These are phyloP conservation scores for Trypanosoma boissoni DNA, from an alignment of 208 protist genomes.

Conservation along the genomic window DNA sequence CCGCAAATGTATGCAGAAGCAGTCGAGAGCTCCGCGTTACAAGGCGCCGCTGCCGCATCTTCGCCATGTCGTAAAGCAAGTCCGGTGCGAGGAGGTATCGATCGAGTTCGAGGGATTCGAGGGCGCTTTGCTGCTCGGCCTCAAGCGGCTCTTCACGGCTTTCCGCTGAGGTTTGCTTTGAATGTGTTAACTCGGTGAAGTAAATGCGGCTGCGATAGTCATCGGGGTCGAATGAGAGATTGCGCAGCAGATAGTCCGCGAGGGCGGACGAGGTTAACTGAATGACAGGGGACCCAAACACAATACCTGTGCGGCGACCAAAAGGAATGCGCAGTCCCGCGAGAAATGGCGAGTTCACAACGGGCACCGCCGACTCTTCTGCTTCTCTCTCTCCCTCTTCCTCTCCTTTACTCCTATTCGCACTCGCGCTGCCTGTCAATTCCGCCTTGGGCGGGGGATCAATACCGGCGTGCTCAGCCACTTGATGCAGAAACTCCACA, in stretches of 20 bases:
- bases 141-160: conserved; percentile 42
- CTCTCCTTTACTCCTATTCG: not conserved
- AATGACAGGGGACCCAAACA: conserved; percentile 65
- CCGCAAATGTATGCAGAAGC: conserved; percentile 66
- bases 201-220: conserved; percentile 79
- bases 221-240: conserved; percentile 57
- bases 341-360: conserved; percentile 59
- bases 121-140: conserved; percentile 55
- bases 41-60: conserved; percentile 65
- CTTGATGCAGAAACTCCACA: conserved; percentile 73
- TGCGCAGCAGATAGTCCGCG: conserved; percentile 44
- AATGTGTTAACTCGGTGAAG: conserved; percentile 40
- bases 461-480: conserved; percentile 66
- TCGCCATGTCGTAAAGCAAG: conserved; percentile 75
- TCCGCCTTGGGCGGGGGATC: conserved; percentile 14
- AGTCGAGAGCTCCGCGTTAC: conserved; percentile 66
- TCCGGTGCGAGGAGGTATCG: conserved; percentile 83
- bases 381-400: conserved; percentile 15
- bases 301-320: conserved; percentile 77
- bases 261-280: conserved; percentile 54
- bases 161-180: not conserved
- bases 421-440: not conserved
- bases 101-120: conserved; percentile 68
- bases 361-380: conserved; percentile 37
- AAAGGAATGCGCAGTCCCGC: conserved; percentile 66